Conservation (phyloP, 192 early-diverging fungal species). For the Polychytrium aggregatum region DNA sequence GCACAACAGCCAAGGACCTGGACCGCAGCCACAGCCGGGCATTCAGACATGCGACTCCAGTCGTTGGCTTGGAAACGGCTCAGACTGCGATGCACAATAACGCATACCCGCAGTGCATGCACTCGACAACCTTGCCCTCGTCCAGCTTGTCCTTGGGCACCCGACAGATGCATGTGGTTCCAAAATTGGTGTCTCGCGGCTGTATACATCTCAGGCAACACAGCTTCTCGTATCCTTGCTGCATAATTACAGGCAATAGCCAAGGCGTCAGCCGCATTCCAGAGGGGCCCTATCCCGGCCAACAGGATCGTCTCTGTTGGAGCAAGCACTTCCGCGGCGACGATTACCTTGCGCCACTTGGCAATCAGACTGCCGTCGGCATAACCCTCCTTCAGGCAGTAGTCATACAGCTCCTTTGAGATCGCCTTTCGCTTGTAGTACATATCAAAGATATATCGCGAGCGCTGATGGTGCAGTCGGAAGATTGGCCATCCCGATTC, state of each 20-base stretch:
- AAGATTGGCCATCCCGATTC: conserved; percentile 93
- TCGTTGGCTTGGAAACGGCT: too few relatives aligned
- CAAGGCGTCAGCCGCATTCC: background rate
- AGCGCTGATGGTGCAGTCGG: conserved; percentile 93
- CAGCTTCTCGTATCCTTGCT: conserved; percentile 92
- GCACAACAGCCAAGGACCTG: background rate
- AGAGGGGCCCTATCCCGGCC: background rate
- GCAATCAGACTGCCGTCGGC: conserved; percentile 91
- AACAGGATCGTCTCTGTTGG: background rate
- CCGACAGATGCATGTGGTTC: conserved; percentile 93
- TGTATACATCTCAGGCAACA: conserved; percentile 97
- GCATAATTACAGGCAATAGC: background rate
- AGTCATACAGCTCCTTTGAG: conserved; percentile 84
- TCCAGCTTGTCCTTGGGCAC: conserved; percentile 85
- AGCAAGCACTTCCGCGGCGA: too few relatives aligned
- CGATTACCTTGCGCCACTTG: conserved; percentile 86
- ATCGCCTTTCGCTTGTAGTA: conserved; percentile 95
- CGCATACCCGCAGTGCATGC: conserved; percentile 83
- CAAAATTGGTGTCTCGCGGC: conserved; percentile 92
- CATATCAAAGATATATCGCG: conserved; percentile 92
- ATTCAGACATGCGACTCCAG: too few relatives aligned
- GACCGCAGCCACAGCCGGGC: background rate
- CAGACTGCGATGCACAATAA: background rate
- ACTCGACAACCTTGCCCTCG: conserved; percentile 84
- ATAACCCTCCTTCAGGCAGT: conserved; percentile 79